These are phyloP conservation scores for Pholiota conissans DNA, from an alignment of 768 basidiomycete genomes.

Conservation along the genomic window DNA sequence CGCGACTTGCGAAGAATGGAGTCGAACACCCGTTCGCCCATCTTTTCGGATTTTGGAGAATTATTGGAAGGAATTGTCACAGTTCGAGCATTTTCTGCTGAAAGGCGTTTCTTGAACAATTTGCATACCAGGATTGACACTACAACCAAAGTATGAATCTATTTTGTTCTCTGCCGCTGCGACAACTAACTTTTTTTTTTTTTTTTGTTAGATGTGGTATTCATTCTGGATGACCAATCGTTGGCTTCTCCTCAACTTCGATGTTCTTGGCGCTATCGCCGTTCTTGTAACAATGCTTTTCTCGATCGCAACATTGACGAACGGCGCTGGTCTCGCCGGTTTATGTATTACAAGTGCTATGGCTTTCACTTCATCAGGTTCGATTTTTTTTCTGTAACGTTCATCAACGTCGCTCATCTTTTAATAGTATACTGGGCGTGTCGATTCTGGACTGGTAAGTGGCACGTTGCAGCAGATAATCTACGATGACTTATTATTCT, in stretches of 20 bases:
- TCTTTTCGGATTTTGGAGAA: slow-evolving; percentile 82
- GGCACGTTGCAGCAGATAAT: neutral
- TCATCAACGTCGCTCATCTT: neutral
- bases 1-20: slow-evolving; percentile 90
- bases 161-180: neutral
- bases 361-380: slow-evolving; percentile 47
- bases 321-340: slow-evolving; percentile 63
- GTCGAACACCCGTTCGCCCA: slow-evolving; percentile 82
- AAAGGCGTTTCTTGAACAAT: slow-evolving; percentile 72
- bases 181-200: neutral
- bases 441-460: slow-evolving; percentile 46
- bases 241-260: slow-evolving; percentile 84
- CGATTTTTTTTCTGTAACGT: neutral
- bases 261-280: slow-evolving; percentile 69
- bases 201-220: slow-evolving; percentile 80
- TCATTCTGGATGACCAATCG: slow-evolving; percentile 89
- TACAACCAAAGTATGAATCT: slow-evolving; percentile 62
- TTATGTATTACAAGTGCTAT: slow-evolving; percentile 74
- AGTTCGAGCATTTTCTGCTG: slow-evolving; percentile 87
- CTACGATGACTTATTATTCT: slow-evolving; percentile 20
- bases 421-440: slow-evolving; percentile 51
- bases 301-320: slow-evolving; percentile 58
- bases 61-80: slow-evolving; percentile 90
- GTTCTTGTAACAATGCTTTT: slow-evolving; percentile 79
- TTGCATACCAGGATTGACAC: slow-evolving; percentile 73